These are phyloP conservation scores for Patellifolia procumbens DNA, from an alignment of 179 eudicot species.

Conservation along the genomic window DNA sequence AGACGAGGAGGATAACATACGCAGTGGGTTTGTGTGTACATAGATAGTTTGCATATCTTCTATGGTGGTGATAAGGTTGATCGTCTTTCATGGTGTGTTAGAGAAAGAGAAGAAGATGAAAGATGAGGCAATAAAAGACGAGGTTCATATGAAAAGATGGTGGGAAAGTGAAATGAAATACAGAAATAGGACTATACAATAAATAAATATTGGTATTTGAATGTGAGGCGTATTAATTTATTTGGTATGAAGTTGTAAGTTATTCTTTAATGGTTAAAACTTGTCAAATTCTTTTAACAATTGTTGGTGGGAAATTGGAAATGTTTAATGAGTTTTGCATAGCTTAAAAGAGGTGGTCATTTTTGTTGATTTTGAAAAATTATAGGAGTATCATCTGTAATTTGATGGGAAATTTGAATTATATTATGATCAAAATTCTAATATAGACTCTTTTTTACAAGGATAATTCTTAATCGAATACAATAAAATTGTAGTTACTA, in stretches of 20 bases:
- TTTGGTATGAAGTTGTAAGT: neutral
- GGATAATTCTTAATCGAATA: too few species aligned
- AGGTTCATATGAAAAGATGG: neutral
- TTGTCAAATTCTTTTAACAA: neutral
- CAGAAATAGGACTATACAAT: neutral
- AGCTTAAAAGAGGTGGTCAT: too few species aligned
- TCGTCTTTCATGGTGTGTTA: slow-evolving; percentile 29
- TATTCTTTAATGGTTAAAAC: neutral
- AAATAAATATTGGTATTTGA: neutral
- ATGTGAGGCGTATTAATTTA: neutral
- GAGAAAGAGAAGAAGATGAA: slow-evolving; percentile 1
- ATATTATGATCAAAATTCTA: too few species aligned
- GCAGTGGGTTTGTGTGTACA: slow-evolving; percentile 27
- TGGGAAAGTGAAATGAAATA: slow-evolving; percentile 13
- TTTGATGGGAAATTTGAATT: too few species aligned
- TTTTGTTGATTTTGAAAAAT: too few species aligned
- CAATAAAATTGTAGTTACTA: too few species aligned
- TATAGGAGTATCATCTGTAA: too few species aligned
- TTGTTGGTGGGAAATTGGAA: too few species aligned
- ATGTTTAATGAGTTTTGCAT: too few species aligned
- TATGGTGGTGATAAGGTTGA: slow-evolving; percentile 8
- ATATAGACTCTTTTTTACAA: too few species aligned
- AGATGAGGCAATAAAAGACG: neutral
- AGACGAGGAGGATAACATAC: slow-evolving; percentile 37
- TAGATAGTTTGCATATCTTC: slow-evolving; percentile 10